These are phyloP conservation scores for Colletotrichum aenigma DNA, from an alignment of 2,329 filamentous ascomycete genomes.

Conservation along the genomic window DNA sequence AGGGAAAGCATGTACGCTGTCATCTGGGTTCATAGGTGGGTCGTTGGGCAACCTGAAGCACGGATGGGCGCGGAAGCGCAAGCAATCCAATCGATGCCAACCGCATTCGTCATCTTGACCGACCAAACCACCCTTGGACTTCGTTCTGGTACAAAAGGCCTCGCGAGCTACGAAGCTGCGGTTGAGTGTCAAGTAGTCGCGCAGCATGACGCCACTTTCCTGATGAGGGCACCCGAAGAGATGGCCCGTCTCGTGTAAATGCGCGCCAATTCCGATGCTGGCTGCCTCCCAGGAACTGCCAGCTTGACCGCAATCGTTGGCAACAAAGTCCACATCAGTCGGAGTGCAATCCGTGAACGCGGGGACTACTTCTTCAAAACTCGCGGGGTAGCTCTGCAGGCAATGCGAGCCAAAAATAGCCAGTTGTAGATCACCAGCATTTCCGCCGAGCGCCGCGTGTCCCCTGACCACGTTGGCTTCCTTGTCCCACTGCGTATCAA, in stretches of 20 bases:
- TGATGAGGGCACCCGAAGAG: conserved; percentile 90
- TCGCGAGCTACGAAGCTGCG: conserved; percentile 83
- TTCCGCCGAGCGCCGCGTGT: conserved; percentile 84
- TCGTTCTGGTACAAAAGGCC: conserved; percentile 85
- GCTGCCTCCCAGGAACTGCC: conserved; percentile 96
- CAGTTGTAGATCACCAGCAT: conserved; percentile 74
- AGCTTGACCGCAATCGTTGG: conserved; percentile 85
- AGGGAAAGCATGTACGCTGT: conserved; percentile 84
- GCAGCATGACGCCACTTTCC: conserved; percentile 88
- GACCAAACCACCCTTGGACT: conserved; percentile 79
- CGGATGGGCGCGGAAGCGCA: conserved; percentile 89
- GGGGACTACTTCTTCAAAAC: conserved; percentile 86
- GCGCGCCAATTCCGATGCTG: conserved; percentile 90
- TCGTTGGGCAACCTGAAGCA: conserved; percentile 88
- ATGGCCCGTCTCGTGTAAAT: conserved; percentile 90
- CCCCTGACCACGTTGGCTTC: conserved; percentile 71
- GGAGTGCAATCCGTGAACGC: conserved; percentile 90
- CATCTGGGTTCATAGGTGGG: conserved; percentile 64
- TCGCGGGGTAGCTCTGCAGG: conserved; percentile 87
- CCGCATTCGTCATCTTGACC: conserved; percentile 81
- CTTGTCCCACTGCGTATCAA: conserved; percentile 90
- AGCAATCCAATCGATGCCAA: conserved; percentile 88
- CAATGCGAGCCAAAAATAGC: conserved; percentile 93
- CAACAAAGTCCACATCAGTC: conserved; percentile 79
- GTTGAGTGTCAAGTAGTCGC: conserved; percentile 85